Conservation (phyloP, 257 asterid genomes). For the Asclepias syriaca region DNA sequence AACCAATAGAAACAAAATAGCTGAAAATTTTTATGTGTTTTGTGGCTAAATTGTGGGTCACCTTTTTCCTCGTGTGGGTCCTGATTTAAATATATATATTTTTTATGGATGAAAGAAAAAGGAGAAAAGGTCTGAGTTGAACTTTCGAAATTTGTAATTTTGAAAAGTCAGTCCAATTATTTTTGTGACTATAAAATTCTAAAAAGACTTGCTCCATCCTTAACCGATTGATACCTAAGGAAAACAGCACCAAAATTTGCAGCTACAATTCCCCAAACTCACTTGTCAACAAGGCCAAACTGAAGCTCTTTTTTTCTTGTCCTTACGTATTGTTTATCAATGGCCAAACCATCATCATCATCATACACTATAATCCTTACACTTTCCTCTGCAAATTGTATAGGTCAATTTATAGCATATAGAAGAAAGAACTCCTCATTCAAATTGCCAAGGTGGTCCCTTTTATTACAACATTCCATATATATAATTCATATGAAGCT, state of each 20-base stretch:
- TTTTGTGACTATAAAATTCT: no score
- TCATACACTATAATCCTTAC: not conserved
- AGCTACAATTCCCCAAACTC: not conserved
- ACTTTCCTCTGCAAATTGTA: not conserved
- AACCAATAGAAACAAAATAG: constrained; percentile 9
- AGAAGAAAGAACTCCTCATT: not conserved
- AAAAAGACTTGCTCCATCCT: no score
- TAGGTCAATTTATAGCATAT: not conserved
- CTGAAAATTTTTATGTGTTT: not conserved
- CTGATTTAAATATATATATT: no score
- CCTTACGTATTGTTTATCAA: no score
- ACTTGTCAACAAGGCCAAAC: not conserved
- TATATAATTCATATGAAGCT: not conserved
- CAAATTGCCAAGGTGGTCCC: constrained; percentile 6
- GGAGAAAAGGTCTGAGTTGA: no score
- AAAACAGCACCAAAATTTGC: not conserved
- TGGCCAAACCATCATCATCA: not conserved
- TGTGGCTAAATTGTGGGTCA: no score
- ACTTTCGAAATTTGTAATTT: no score
- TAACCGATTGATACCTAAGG: no score
- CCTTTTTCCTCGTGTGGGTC: no score
- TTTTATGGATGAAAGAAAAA: no score
- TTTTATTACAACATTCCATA: constrained; percentile 2
- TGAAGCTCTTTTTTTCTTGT: not conserved
- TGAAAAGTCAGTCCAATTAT: no score